phyloP scores from a whole-genome alignment of 805 yeast species.

The Pichia californica region DNA sequence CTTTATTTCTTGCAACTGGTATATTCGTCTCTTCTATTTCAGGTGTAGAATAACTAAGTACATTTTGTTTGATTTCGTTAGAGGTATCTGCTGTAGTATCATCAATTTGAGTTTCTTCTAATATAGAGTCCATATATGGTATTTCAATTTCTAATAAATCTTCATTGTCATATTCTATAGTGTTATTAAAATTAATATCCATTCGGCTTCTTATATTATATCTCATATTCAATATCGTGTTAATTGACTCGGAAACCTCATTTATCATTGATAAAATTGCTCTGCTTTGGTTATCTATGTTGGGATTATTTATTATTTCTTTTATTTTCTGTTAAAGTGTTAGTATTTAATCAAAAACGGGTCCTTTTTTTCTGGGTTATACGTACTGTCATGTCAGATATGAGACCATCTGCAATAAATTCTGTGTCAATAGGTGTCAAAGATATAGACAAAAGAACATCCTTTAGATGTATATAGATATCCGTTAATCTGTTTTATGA shows the following conservation, averaged over 20 bases:
- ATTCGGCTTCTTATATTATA: background rate
- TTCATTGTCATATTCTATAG: too few relatives aligned
- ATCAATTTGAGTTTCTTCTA: too few relatives aligned
- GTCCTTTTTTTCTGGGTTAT: background rate
- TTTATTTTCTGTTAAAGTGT: constrained; percentile 1
- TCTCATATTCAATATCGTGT: background rate
- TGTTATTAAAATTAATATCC: background rate
- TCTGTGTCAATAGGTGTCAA: constrained; percentile 2
- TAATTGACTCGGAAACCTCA: constrained; percentile 2
- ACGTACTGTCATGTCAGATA: constrained; percentile 4
- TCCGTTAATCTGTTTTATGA: constrained; percentile 7
- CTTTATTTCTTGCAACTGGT: too few relatives aligned
- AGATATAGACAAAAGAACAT: background rate
- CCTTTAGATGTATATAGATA: constrained; percentile 4
- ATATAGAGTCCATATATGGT: too few relatives aligned
- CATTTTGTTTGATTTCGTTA: background rate
- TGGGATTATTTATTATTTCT: background rate
- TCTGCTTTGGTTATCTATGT: constrained; percentile 1
- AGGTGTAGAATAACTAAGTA: background rate
- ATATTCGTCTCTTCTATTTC: too few relatives aligned
- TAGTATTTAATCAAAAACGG: background rate
- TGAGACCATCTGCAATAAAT: background rate
- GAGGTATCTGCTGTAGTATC: too few relatives aligned
- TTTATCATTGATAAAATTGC: constrained; percentile 1
- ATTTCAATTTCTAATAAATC: too few relatives aligned